Conservation (phyloP, 2,329 filamentous ascomycete genomes). For the Colletotrichum trifolii region DNA sequence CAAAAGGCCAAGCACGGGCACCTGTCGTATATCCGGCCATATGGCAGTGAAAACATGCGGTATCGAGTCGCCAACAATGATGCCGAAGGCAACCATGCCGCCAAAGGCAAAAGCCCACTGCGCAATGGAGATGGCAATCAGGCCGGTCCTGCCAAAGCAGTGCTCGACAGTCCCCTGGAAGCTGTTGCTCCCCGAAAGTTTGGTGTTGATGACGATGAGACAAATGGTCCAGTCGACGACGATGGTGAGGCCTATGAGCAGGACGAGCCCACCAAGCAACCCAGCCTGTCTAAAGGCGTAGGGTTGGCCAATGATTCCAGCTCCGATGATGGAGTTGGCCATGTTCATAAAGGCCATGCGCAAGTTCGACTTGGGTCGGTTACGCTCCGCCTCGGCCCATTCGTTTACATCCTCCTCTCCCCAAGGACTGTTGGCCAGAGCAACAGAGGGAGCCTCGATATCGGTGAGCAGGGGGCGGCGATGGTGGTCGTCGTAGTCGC, state of each 20-base stretch:
- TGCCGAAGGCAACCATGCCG: constrained; percentile 97
- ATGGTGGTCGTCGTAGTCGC: constrained; percentile 47
- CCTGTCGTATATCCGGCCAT: constrained; percentile 78
- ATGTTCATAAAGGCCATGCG: constrained; percentile 98
- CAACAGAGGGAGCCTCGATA: constrained; percentile 82
- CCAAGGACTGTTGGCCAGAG: constrained; percentile 69
- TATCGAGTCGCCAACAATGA: constrained; percentile 97
- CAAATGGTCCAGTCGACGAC: constrained; percentile 98
- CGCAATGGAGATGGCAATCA: constrained; percentile 88
- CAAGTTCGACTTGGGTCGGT: constrained; percentile 85
- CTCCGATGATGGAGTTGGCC: constrained; percentile 96
- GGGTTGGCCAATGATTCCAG: constrained; percentile 83
- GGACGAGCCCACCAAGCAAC: constrained; percentile 79
- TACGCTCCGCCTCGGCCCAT: constrained; percentile 65
- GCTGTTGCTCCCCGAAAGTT: constrained; percentile 90
- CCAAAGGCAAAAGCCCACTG: constrained; percentile 99
- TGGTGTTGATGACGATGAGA: constrained; percentile 96
- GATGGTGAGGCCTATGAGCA: constrained; percentile 83
- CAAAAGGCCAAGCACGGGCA: constrained; percentile 84
- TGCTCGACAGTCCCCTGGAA: constrained; percentile 97
- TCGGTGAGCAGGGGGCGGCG: constrained; percentile 81
- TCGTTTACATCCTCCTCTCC: constrained; percentile 56
- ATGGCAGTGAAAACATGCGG: constrained; percentile 87
- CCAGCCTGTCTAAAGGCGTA: constrained; percentile 97
- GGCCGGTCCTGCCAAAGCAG: constrained; percentile 88